Evolutionary conservation across 2,329 filamentous ascomycete genomes (phyloP), one percentile per base, ranked within the genome.

Genomic region (Colletotrichum neosansevieriae): DNA sequence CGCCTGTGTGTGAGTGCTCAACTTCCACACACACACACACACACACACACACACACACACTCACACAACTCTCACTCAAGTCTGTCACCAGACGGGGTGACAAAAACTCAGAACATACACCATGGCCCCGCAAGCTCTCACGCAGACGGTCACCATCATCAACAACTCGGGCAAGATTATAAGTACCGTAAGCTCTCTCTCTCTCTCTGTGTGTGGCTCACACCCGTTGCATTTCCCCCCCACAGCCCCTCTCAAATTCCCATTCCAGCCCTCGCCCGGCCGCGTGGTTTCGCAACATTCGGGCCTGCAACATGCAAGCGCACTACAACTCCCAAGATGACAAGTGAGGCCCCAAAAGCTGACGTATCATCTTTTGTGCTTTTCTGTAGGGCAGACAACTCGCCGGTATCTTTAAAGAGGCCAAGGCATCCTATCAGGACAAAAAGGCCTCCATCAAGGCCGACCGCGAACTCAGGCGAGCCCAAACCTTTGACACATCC

Each of bases 161-260:
- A 96, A 97, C 83, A 94, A 86, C 75, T 96, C 93, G 66, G 94
- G 94, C 75, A 97, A 97, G 82, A 90, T 97, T 58, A 93, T 97
- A 74, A 94, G 91, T 85, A 96, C 91, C 68, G 93, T 94, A 85
- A 79, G 91, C n/a, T 69, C 50, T 56, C 49, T 54, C 54, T 58
- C 50, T n/a, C n/a, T n/a, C n/a, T n/a, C n/a, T n/a, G n/a, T n/a
- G n/a, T 44, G 49, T 36, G 34, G 29, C 51, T 56, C 54, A 45
- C 54, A 60, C 65, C 51, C 51, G 49, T 61, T 57, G 58, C 64
- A 65, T 58, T 54, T 1, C 15, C 44, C 45, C 45, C 65, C 66
- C 61, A 69, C 68, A 34, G 50, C 66, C 60, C 60, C 66, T 63
- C 63, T 58, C 51, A 58, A 38, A 38, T 57, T 58, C 51, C 60